Conservation (phyloP, 2,329 filamentous ascomycete species). For the Cytospora schulzeri region DNA sequence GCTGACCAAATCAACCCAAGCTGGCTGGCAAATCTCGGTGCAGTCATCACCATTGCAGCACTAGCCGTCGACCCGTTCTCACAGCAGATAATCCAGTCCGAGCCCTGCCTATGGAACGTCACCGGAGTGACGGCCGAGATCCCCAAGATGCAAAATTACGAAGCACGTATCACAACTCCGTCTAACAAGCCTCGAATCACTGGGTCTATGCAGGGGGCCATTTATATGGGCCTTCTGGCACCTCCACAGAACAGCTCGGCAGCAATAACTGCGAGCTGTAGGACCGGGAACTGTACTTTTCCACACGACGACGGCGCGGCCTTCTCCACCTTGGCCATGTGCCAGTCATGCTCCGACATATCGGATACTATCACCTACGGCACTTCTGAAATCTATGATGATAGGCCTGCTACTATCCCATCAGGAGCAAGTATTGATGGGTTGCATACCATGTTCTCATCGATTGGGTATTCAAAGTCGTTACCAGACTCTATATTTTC, state of each 20-base stretch:
- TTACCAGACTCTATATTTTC: not conserved
- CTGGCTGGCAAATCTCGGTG: constrained; percentile 3
- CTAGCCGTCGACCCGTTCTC: constrained; percentile 10
- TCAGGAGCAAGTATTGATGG: not conserved
- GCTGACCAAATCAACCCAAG: not conserved
- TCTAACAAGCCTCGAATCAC: not conserved
- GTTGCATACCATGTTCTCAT: not conserved
- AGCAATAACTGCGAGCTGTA: not conserved
- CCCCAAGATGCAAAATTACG: not conserved
- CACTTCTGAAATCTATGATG: not conserved
- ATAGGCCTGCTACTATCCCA: not conserved
- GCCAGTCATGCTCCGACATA: not conserved
- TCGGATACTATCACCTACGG: not conserved
- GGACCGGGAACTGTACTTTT: constrained; percentile 7
- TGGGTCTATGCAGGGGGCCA: not conserved
- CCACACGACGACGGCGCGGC: not conserved
- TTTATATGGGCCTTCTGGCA: not conserved
- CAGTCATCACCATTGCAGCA: not conserved
- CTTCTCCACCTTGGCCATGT: not conserved
- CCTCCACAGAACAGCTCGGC: not conserved
- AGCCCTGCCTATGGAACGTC: not conserved
- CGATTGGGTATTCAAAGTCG: not conserved
- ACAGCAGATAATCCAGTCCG: constrained; percentile 5
- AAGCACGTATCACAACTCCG: not conserved
- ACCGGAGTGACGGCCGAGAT: not conserved